phyloP scores from a whole-genome alignment of 2,329 filamentous ascomycete species.

The Ophiostoma ulmi region DNA sequence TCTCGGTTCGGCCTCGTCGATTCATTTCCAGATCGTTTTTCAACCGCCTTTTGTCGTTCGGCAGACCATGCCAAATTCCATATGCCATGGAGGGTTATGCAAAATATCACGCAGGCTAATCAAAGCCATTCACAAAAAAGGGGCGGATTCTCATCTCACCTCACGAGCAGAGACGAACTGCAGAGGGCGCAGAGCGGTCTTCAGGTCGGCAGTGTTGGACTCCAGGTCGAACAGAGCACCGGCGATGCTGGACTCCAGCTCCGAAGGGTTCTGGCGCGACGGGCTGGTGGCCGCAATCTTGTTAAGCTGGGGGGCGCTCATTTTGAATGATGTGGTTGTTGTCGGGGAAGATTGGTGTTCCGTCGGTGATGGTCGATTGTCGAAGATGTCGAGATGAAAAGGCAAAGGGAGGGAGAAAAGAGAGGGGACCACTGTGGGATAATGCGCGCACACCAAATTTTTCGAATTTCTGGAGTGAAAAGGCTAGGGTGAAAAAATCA shows the following conservation, averaged over 20 bases:
- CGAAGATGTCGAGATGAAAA: conserved; percentile 10
- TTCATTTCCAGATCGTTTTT: neutral
- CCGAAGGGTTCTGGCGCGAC: conserved; percentile 89
- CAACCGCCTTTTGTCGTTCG: conserved; percentile 11
- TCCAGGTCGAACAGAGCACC: conserved; percentile 98
- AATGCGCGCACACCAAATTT: conserved; percentile 1
- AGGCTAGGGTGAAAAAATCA: conserved; percentile 21
- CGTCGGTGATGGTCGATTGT: conserved; percentile 9
- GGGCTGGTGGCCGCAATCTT: conserved; percentile 98
- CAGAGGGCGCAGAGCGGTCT: conserved; percentile 90
- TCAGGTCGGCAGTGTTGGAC: conserved; percentile 98
- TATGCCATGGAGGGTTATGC: conserved; percentile 19
- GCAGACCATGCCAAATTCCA: conserved; percentile 11
- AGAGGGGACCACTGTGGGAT: conserved; percentile 10
- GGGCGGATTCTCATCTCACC: conserved; percentile 61
- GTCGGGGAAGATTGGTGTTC: conserved; percentile 11
- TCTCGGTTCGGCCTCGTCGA: conserved; percentile 11
- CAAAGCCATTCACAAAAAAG: conserved; percentile 19
- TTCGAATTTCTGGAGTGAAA: conserved; percentile 15
- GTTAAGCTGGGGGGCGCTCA: conserved; percentile 70
- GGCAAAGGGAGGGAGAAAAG: conserved; percentile 3
- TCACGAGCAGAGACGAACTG: conserved; percentile 98
- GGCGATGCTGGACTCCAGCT: conserved; percentile 96
- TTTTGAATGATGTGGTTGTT: conserved; percentile 33
- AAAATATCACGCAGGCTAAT: conserved; percentile 12